A percentile compares a stretch with the other conserved stretches of the same genome.
phyloP scores from a whole-genome alignment of 192 early-diverging fungal species.

The Umbelopsis ramanniana region DNA sequence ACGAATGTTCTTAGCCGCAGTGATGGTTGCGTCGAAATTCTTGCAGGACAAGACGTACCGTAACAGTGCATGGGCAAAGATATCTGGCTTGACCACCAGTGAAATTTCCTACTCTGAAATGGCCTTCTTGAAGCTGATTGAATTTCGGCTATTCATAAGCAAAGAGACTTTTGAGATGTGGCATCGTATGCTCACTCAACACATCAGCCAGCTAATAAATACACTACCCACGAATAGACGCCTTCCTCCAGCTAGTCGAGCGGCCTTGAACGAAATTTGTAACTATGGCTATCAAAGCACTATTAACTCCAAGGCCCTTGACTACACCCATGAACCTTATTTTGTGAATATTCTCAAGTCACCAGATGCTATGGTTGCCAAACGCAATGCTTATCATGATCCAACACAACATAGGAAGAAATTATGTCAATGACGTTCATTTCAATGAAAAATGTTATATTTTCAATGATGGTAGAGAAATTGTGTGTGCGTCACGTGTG shows the following conservation, averaged over 20 bases:
- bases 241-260: neutral
- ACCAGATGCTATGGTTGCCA: neutral
- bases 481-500: no score
- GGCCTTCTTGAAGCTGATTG: constrained; percentile 77
- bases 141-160: constrained; percentile 75
- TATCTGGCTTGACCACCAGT: constrained; percentile 76
- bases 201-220: constrained; percentile 22
- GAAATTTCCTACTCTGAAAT: constrained; percentile 89
- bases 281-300: neutral
- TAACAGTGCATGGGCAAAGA: constrained; percentile 92
- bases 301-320: neutral
- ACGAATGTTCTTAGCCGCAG: constrained; percentile 82
- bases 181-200: constrained; percentile 36
- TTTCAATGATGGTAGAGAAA: no score
- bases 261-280: neutral
- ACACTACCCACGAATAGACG: neutral
- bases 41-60: constrained; percentile 86
- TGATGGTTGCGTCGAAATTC: constrained; percentile 92
- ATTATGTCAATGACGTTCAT: neutral
- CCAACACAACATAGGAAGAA: neutral
- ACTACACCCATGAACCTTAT: neutral
- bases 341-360: neutral
- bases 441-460: no score
- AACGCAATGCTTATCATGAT: neutral
- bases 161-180: constrained; percentile 41